Conservation (phyloP, 2,329 filamentous ascomycete species). For the Microcyclosporella mali region DNA sequence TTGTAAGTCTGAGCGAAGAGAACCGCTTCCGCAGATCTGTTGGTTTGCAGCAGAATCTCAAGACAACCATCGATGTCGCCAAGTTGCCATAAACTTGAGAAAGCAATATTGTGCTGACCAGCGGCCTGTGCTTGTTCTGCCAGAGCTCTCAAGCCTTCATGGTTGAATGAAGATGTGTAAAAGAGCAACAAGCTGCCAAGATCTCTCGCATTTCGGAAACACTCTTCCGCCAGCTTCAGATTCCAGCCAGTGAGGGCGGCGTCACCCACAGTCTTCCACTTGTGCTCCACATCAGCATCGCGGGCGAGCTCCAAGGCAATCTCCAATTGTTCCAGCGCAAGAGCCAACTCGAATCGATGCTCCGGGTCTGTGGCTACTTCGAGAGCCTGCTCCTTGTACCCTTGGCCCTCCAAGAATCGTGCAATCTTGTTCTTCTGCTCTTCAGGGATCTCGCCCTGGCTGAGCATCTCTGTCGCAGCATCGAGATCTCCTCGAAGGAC, state of each 20-base stretch:
- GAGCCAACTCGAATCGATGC: conserved; percentile 90
- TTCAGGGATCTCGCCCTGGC: conserved; percentile 64
- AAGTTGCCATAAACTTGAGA: conserved; percentile 81
- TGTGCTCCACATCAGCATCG: conserved; percentile 82
- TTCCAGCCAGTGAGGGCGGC: conserved; percentile 84
- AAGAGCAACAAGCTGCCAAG: conserved; percentile 81
- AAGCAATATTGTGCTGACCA: conserved; percentile 85
- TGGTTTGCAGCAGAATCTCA: conserved; percentile 70
- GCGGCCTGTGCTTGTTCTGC: conserved; percentile 68
- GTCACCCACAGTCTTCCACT: conserved; percentile 97
- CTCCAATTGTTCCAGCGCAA: conserved; percentile 74
- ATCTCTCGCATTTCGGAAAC: conserved; percentile 86
- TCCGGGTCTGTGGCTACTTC: conserved; percentile 92
- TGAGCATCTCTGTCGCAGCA: conserved; percentile 74
- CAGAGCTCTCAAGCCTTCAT: conserved; percentile 64
- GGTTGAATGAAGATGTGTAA: conserved; percentile 78
- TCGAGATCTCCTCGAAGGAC: conserved; percentile 93
- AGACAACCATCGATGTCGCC: conserved; percentile 77
- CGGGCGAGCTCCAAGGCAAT: conserved; percentile 80
- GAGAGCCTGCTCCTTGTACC: conserved; percentile 90
- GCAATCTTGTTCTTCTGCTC: conserved; percentile 98
- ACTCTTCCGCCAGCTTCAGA: conserved; percentile 80
- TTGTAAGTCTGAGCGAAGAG: conserved; percentile 95
- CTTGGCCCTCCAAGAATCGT: conserved; percentile 92
- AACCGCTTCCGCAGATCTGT: conserved; percentile 75